Evolutionary conservation across 352 stramenopile species (phyloP).

Genomic region (Pythium sp.): DNA sequence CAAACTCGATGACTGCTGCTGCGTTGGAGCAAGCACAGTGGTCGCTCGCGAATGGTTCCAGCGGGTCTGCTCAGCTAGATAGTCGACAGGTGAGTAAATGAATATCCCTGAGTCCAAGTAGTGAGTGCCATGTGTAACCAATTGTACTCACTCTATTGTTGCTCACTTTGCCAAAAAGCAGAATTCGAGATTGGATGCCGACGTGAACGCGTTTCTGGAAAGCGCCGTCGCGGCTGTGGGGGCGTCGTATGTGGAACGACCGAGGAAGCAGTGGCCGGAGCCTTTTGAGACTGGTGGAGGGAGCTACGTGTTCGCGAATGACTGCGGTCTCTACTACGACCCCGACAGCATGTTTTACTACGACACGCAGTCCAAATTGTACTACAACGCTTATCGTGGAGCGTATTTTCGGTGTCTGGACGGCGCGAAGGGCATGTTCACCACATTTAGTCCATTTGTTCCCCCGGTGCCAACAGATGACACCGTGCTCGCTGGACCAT

Average conservation of each 20-base stretch:
- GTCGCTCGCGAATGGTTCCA: conserved; percentile 65
- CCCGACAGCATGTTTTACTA: conserved; percentile 86
- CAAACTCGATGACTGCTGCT: conserved; percentile 52
- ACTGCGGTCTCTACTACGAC: conserved; percentile 77
- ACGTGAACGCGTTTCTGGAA: conserved; percentile 61
- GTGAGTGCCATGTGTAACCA: neutral
- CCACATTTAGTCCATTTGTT: conserved; percentile 45
- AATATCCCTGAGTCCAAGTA: neutral
- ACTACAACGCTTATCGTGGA: conserved; percentile 70
- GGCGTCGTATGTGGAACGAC: conserved; percentile 43
- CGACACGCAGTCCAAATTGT: conserved; percentile 65
- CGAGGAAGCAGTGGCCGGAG: conserved; percentile 73
- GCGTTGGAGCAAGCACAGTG: conserved; percentile 82
- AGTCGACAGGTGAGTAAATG: neutral
- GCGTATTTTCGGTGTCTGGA: conserved; percentile 56
- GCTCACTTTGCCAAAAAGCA: conserved; percentile 16
- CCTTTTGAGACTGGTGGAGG: conserved; percentile 79
- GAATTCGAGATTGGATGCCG: conserved; percentile 27
- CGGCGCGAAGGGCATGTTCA: conserved; percentile 16
- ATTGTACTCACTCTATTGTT: neutral
- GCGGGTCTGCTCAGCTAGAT: neutral
- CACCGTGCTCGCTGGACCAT: conserved; percentile 21
- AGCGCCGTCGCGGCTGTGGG: conserved; percentile 54
- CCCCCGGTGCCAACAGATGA: conserved; percentile 55
- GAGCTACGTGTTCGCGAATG: conserved; percentile 68